Percentiles rank a stretch among this genome's conserved stretches.
Conservation (phyloP, 139 green algal species). For the Pleodorina starrii region DNA sequence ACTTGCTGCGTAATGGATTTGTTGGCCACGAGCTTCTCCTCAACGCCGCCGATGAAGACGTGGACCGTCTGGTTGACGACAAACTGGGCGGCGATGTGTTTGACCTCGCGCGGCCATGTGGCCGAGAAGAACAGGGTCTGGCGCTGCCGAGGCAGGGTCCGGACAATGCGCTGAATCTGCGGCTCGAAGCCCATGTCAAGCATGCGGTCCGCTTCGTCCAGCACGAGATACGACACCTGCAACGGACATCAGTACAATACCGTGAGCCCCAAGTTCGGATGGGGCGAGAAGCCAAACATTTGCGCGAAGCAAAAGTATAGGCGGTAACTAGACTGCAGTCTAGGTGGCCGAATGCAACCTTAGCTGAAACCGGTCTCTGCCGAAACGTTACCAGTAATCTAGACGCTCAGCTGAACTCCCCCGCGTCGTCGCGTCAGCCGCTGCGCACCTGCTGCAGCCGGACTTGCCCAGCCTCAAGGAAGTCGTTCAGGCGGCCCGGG, state of each 20-base stretch:
- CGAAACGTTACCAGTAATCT: no score
- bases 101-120: conserved; percentile 94
- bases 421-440: no score
- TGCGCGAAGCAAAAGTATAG: no score
- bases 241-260: background rate
- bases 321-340: no score
- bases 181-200: conserved; percentile 98
- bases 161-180: conserved; percentile 92
- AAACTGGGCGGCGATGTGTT: conserved; percentile 87
- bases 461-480: conserved; percentile 83
- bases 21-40: conserved; percentile 93
- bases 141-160: conserved; percentile 74
- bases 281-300: no score
- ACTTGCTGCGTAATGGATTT: conserved; percentile 91
- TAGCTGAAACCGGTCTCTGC: no score
- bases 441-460: conserved; percentile 40
- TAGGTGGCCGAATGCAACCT: no score
- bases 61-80: conserved; percentile 85
- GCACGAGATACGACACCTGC: conserved; percentile 92
- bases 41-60: conserved; percentile 93
- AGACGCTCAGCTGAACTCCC: no score
- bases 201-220: conserved; percentile 99
- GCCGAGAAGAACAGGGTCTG: conserved; percentile 95
- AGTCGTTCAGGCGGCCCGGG: conserved; percentile 94
- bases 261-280: no score